A percentile compares a stretch with the other conserved stretches of the same genome.
Evolutionary conservation across 2,329 filamentous ascomycete species (phyloP).

Genomic region (Fusarium kyushuense): DNA sequence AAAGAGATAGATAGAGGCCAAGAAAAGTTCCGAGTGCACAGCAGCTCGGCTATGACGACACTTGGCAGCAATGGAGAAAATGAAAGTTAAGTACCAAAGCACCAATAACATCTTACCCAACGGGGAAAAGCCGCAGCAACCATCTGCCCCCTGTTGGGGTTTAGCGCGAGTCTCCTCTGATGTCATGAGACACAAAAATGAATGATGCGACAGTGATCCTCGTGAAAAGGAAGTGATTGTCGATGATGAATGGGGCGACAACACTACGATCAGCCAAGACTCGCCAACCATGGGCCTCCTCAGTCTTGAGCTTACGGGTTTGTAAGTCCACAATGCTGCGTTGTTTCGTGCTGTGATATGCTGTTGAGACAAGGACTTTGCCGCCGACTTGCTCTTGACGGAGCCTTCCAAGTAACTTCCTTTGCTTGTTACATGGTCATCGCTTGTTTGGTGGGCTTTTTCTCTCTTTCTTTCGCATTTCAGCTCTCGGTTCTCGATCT

Average conservation of each 20-base stretch:
- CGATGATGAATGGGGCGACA: conserved; percentile 24
- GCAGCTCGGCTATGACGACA: conserved; percentile 36
- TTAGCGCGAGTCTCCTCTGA: conserved; percentile 32
- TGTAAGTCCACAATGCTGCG: not conserved
- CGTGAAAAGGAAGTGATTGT: conserved; percentile 28
- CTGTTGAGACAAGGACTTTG: conserved; percentile 14
- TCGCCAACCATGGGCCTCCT: conserved; percentile 13
- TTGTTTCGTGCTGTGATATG: not conserved
- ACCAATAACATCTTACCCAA: conserved; percentile 26
- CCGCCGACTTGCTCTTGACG: not conserved
- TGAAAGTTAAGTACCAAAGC: conserved; percentile 1
- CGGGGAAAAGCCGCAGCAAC: conserved; percentile 21
- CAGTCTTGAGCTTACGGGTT: not conserved
- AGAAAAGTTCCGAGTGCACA: conserved; percentile 21
- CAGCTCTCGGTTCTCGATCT: conserved; percentile 13
- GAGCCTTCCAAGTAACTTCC: conserved; percentile 9
- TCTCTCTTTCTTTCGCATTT: no score
- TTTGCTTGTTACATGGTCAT: not conserved
- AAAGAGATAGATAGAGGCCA: not conserved
- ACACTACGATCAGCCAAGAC: conserved; percentile 17
- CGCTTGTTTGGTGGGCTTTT: conserved; percentile 4
- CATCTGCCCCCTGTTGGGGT: conserved; percentile 9
- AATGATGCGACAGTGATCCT: conserved; percentile 36
- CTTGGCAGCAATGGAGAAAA: conserved; percentile 12
- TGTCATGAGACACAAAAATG: conserved; percentile 31